Percentiles rank a stretch among this genome's conserved stretches.
These are phyloP conservation scores for Orbilia ellipsospora DNA, from an alignment of 2,329 filamentous ascomycete species.

Conservation along the genomic window DNA sequence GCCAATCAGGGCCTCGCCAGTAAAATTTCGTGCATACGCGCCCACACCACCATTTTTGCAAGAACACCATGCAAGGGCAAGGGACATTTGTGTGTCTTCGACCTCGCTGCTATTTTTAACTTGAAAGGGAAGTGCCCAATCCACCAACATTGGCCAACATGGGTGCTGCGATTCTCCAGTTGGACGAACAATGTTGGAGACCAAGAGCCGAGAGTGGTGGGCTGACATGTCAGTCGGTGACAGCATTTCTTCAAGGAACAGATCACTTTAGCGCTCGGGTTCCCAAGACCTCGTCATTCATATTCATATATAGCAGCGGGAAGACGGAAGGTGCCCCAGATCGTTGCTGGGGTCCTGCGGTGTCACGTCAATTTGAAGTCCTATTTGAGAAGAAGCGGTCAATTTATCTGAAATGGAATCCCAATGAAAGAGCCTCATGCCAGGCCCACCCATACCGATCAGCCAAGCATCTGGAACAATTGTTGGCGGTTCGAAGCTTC, in stretches of 20 bases:
- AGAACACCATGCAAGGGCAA: slow-evolving; percentile 46
- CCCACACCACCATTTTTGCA: slow-evolving; percentile 49
- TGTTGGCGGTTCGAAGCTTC: slow-evolving; percentile 26
- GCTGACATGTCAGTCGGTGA: slow-evolving; percentile 24
- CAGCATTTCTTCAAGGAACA: slow-evolving; percentile 14
- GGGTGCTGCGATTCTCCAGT: slow-evolving; percentile 12
- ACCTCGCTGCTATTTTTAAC: slow-evolving; percentile 46
- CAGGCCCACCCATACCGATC: neutral
- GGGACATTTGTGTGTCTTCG: slow-evolving; percentile 18
- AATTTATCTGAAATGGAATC: slow-evolving; percentile 35
- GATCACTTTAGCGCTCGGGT: slow-evolving; percentile 48
- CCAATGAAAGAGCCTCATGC: slow-evolving; percentile 33
- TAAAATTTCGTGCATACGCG: slow-evolving; percentile 46
- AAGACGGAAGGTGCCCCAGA: slow-evolving; percentile 31
- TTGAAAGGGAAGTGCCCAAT: neutral
- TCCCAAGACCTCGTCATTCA: slow-evolving; percentile 26
- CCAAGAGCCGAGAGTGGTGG: slow-evolving; percentile 32
- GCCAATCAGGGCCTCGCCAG: slow-evolving; percentile 36
- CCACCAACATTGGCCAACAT: slow-evolving; percentile 29
- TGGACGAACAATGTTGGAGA: slow-evolving; percentile 40
- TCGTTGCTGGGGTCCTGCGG: slow-evolving; percentile 12
- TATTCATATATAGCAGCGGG: slow-evolving; percentile 50
- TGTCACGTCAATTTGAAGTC: slow-evolving; percentile 26
- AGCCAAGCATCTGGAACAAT: slow-evolving; percentile 17
- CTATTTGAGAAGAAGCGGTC: neutral